Evolutionary conservation across 768 basidiomycete species (phyloP), one percentile per base, ranked within the genome.

Genomic region (Boletus rufocinnamomeus): DNA sequence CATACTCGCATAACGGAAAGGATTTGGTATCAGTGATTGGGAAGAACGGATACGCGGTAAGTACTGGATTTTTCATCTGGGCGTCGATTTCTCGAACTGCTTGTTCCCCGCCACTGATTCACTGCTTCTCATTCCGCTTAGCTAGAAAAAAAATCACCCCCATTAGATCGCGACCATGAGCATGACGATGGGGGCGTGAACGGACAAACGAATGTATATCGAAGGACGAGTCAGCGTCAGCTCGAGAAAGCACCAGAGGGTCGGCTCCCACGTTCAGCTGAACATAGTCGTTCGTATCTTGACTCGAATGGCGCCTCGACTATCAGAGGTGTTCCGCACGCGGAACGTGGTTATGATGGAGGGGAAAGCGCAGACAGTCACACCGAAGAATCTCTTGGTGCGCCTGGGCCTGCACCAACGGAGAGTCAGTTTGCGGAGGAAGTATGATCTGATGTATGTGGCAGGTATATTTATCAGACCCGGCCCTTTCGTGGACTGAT

Each of bases 201-300:
- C 8, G 57, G 60, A 25, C 44, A 44, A 46, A 46, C 38, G 21
- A 60, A 63, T 16, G 59, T 35, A 61, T 79, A 46, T 69, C 76
- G 81, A 43, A 74, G 78, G 50, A 75, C 79, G 25, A 87, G 83
- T 66, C 77, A 80, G 64, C 82, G 89, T 47, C 85, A 83, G 66
- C 80, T 84, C 73, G 90, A 89, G 69, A 89, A 90, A 74, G 86
- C 88, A 11, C 86, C 88, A 0, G 87, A 86, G 66, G 83, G 82
- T 7, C 78, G 79, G 21, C 44, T 61, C 11, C 80, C 78, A 13
- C 79, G 74, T 57, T 37, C 54, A 8, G 23, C 19, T 40, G 56
- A 49, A 28, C 53, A 25, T 5, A 27, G 23, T 41, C 56, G 32
- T 30, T 51, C 54, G 5, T 53, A 61, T 32, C 21, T 44, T 14